phyloP scores from a whole-genome alignment of 352 stramenopile species.

The Aphanomyces invadans region DNA sequence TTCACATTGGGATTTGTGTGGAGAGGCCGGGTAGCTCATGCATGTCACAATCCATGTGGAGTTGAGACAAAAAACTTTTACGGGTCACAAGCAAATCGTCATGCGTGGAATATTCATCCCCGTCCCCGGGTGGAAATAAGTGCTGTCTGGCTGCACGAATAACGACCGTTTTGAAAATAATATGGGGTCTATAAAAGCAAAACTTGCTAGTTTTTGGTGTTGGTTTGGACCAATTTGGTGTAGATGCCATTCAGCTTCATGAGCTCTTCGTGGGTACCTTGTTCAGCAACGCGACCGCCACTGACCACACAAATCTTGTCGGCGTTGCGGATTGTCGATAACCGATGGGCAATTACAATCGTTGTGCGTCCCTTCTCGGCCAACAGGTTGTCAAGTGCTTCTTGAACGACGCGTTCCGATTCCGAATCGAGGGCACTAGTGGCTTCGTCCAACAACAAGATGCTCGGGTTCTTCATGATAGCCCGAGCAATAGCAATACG shows the following conservation, averaged over 20 bases:
- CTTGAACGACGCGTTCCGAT: constrained; percentile 78
- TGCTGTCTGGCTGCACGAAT: too few species aligned
- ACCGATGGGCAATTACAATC: constrained; percentile 91
- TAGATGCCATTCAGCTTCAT: constrained; percentile 44
- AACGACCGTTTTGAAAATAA: too few species aligned
- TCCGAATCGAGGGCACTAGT: constrained; percentile 78
- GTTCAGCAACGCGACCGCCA: constrained; percentile 84
- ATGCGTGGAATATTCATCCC: too few species aligned
- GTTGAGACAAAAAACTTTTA: too few species aligned
- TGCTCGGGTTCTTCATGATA: constrained; percentile 36
- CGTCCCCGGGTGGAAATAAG: too few species aligned
- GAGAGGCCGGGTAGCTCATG: too few species aligned
- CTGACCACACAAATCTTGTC: constrained; percentile 93
- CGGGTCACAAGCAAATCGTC: too few species aligned
- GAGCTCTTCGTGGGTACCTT: constrained; percentile 89
- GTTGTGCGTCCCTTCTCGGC: constrained; percentile 63
- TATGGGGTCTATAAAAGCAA: neutral
- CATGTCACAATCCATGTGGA: too few species aligned
- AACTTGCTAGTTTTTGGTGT: constrained; percentile 20
- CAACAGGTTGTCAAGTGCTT: constrained; percentile 63
- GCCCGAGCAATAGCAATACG: constrained; percentile 37
- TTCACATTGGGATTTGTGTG: too few species aligned
- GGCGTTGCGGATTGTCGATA: constrained; percentile 90
- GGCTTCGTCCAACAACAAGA: constrained; percentile 60
- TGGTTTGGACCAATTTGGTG: constrained; percentile 30